A percentile compares a stretch with the other conserved stretches of the same genome.
These are phyloP conservation scores for Dactylellina cionopaga DNA, from an alignment of 2,329 filamentous ascomycete species.

Conservation along the genomic window DNA sequence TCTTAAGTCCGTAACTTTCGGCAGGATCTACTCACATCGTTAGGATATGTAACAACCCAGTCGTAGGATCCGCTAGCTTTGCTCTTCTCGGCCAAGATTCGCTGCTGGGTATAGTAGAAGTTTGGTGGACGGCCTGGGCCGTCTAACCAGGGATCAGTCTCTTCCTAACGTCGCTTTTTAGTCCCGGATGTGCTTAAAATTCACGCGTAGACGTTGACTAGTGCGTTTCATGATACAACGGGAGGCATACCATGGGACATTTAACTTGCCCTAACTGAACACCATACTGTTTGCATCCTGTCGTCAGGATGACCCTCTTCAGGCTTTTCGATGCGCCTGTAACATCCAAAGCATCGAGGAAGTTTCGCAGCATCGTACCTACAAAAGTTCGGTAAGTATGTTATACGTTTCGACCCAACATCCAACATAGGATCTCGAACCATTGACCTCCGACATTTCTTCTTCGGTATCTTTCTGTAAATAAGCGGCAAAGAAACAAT, in stretches of 20 bases:
- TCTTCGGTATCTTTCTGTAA: slow-evolving; percentile 27
- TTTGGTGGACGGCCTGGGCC: slow-evolving; percentile 61
- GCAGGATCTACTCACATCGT: slow-evolving; percentile 60
- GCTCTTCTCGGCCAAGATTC: slow-evolving; percentile 59
- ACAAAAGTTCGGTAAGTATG: background rate
- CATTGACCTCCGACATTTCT: slow-evolving; percentile 20
- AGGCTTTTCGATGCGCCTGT: slow-evolving; percentile 62
- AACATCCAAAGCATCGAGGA: slow-evolving; percentile 63
- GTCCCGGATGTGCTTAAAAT: background rate
- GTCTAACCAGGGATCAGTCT: slow-evolving; percentile 64
- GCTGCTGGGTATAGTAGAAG: slow-evolving; percentile 67
- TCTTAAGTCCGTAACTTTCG: background rate
- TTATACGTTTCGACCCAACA: background rate
- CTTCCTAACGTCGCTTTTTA: slow-evolving; percentile 53
- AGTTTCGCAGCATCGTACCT: slow-evolving; percentile 64
- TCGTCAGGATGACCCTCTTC: slow-evolving; percentile 65
- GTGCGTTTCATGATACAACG: background rate
- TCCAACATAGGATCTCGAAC: background rate
- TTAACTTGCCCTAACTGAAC: slow-evolving; percentile 66
- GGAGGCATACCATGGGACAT: slow-evolving; percentile 61
- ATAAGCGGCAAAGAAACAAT: slow-evolving; percentile 31
- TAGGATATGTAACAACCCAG: slow-evolving; percentile 60
- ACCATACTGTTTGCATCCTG: slow-evolving; percentile 67
- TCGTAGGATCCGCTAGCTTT: slow-evolving; percentile 51
- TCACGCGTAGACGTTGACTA: background rate